phyloP scores from a whole-genome alignment of 2,329 filamentous ascomycete genomes.

The Tolypocladium inflatum region DNA sequence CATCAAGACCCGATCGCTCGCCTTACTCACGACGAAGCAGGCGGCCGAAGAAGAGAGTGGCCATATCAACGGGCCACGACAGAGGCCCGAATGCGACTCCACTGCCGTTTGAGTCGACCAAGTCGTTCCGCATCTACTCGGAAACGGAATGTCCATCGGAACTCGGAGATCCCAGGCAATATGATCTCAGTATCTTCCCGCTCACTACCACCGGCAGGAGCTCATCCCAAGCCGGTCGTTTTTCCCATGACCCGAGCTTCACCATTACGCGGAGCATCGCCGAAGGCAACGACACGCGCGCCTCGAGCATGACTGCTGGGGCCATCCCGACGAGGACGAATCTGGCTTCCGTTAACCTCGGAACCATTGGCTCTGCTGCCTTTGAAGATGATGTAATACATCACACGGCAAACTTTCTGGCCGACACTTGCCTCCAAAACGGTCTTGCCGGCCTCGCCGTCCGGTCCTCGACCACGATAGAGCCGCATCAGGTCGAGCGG shows the following conservation, averaged over 20 bases:
- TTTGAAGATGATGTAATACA: neutral
- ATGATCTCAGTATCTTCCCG: neutral
- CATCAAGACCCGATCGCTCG: neutral
- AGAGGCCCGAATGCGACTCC: neutral
- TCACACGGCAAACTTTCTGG: neutral
- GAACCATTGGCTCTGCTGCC: neutral
- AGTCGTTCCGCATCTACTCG: neutral
- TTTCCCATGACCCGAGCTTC: neutral
- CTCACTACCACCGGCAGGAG: neutral
- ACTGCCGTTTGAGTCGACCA: neutral
- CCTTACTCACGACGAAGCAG: neutral
- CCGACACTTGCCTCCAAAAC: neutral
- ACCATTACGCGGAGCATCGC: neutral
- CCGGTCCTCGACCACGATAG: constrained; percentile 2
- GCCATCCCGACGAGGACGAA: neutral
- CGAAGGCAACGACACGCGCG: neutral
- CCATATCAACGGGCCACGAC: neutral
- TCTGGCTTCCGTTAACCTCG: constrained; percentile 1
- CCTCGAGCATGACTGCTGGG: neutral
- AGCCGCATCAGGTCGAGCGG: neutral
- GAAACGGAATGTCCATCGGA: neutral
- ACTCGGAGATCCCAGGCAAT: neutral
- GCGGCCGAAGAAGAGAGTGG: neutral
- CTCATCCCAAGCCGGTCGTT: neutral
- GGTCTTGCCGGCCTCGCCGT: constrained; percentile 1